These are phyloP conservation scores for Claviceps africana DNA, from an alignment of 2,329 filamentous ascomycete species.

Conservation along the genomic window DNA sequence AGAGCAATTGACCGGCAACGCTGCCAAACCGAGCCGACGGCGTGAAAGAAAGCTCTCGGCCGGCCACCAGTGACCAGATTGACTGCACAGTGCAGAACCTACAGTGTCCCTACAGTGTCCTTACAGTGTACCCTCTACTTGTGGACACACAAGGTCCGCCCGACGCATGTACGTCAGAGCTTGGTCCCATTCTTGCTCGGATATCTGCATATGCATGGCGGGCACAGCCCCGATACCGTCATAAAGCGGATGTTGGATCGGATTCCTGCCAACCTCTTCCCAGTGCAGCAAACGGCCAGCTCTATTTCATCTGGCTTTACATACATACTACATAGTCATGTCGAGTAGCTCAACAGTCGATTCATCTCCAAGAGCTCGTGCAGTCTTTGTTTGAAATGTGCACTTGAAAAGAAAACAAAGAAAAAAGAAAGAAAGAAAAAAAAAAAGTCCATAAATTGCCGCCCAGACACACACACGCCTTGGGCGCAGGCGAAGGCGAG, in stretches of 20 bases:
- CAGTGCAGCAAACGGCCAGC: not conserved
- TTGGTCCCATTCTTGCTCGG: not conserved
- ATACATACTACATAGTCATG: no score
- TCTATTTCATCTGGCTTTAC: not conserved
- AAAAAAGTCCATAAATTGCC: no score
- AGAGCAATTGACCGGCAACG: no score
- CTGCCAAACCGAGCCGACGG: no score
- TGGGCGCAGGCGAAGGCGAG: not conserved
- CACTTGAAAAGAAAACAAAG: not conserved
- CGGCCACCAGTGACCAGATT: no score
- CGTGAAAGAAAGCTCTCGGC: no score
- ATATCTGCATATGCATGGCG: slow-evolving; percentile 2
- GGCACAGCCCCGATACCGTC: not conserved
- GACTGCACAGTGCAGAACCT: no score
- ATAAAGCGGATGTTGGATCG: not conserved
- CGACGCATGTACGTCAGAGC: not conserved
- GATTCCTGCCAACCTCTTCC: not conserved
- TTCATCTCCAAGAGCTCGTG: not conserved
- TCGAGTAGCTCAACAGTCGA: not conserved
- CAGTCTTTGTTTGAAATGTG: not conserved
- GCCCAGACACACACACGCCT: not conserved
- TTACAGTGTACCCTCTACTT: no score
- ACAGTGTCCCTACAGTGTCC: no score
- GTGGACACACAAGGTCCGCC: no score
- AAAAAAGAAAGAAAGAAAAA: not conserved